A percentile compares a stretch with the other conserved stretches of the same genome.
Conservation (phyloP, 2,329 filamentous ascomycete species). For the Neurospora sp. region DNA sequence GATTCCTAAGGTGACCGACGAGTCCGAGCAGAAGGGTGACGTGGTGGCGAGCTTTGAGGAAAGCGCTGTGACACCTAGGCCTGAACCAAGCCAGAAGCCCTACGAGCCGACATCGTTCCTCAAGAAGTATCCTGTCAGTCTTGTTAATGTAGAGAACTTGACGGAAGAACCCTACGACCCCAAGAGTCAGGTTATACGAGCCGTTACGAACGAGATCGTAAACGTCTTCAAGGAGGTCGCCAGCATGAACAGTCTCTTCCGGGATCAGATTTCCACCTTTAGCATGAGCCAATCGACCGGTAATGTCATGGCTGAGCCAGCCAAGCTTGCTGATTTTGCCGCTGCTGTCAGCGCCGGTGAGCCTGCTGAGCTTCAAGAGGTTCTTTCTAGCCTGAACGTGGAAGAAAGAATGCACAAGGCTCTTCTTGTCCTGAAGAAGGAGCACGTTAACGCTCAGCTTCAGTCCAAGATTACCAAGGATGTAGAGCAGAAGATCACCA, state of each 20-base stretch:
- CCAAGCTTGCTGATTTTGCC: slow-evolving; percentile 92
- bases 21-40: slow-evolving; percentile 62
- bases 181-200: slow-evolving; percentile 79
- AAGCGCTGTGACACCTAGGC: slow-evolving; percentile 51
- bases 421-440: slow-evolving; percentile 87
- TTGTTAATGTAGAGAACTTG: slow-evolving; percentile 93
- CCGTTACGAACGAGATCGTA: slow-evolving; percentile 93
- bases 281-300: slow-evolving; percentile 90
- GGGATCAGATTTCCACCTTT: slow-evolving; percentile 95
- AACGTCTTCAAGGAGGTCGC: slow-evolving; percentile 98
- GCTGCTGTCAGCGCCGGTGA: slow-evolving; percentile 94
- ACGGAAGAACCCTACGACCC: slow-evolving; percentile 81
- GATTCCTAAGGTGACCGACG: slow-evolving; percentile 43
- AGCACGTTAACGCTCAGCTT: slow-evolving; percentile 94
- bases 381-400: slow-evolving; percentile 79
- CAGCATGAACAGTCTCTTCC: slow-evolving; percentile 84
- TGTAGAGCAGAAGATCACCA: slow-evolving; percentile 94
- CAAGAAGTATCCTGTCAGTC: slow-evolving; percentile 80
- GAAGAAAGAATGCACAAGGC: slow-evolving; percentile 90
- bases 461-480: slow-evolving; percentile 98
- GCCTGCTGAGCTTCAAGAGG: slow-evolving; percentile 82
- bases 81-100: slow-evolving; percentile 38
- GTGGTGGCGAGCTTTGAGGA: slow-evolving; percentile 98
- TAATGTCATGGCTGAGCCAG: slow-evolving; percentile 89
- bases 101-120: slow-evolving; percentile 89